Conservation (phyloP, 371 early-diverging fungal genomes). For the Chytridium lagenaria region DNA sequence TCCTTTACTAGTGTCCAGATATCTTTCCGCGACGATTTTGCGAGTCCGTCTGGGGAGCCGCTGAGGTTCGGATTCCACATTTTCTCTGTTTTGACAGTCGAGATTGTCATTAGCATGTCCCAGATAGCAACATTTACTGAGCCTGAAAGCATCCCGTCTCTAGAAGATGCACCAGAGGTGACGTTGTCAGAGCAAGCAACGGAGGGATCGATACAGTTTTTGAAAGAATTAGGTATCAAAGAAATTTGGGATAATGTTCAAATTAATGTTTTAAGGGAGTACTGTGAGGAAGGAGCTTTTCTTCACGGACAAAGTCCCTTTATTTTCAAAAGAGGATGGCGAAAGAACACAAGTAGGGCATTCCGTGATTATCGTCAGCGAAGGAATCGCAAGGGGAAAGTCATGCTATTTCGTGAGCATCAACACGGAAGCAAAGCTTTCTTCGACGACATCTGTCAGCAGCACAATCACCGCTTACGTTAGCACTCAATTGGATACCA, state of each 20-base stretch:
- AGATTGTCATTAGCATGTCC: background rate
- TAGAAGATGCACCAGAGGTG: conserved; percentile 4
- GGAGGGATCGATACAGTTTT: background rate
- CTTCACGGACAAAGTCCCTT: conserved; percentile 16
- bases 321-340: background rate
- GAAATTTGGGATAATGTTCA: background rate
- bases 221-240: background rate
- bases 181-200: background rate
- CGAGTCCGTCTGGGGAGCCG: conserved; percentile 23
- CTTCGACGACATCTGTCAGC: background rate
- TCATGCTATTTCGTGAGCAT: conserved; percentile 29
- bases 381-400: conserved; percentile 18
- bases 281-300: background rate
- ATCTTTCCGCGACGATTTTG: conserved; percentile 34
- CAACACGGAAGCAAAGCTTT: conserved; percentile 18
- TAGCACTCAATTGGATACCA: conserved; percentile 18
- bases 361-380: conserved; percentile 9
- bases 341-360: background rate
- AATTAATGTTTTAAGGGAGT: background rate
- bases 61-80: background rate
- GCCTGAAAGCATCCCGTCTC: background rate
- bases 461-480: conserved; percentile 30
- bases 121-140: background rate
- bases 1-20: conserved; percentile 56
- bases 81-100: background rate